Evolutionary conservation across 371 early-diverging fungal genomes (phyloP).

Genomic region (Circinella umbellata): DNA sequence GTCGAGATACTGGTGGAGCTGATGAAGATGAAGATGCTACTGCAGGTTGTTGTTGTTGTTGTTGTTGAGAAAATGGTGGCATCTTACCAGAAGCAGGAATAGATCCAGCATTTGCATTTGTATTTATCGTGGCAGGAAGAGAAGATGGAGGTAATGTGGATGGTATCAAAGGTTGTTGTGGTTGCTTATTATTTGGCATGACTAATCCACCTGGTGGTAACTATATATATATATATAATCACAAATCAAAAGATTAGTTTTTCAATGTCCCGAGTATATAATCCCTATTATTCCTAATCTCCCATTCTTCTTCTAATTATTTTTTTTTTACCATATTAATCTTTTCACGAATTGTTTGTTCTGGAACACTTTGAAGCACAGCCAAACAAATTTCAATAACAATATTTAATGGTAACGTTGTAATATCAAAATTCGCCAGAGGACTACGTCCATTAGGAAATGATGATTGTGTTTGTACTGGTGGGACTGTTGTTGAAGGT

Average conservation of each 20-base stretch:
- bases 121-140: background rate
- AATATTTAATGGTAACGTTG: constrained; percentile 36
- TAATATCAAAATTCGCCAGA: constrained; percentile 42
- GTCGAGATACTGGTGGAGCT: background rate
- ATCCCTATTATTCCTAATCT: too few relatives aligned
- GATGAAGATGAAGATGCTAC: background rate
- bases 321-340: constrained; percentile 33
- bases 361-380: constrained; percentile 39
- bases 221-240: constrained; percentile 6
- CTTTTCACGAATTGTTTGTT: constrained; percentile 36
- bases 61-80: too few relatives aligned
- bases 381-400: constrained; percentile 47
- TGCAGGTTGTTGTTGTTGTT: too few relatives aligned
- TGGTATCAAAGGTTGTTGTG: constrained; percentile 1
- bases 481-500: background rate
- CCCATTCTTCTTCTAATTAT: background rate
- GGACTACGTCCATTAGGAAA: constrained; percentile 20
- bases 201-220: constrained; percentile 12
- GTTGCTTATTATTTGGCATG: background rate
- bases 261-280: too few relatives aligned
- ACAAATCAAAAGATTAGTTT: too few relatives aligned
- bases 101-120: background rate
- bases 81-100: background rate
- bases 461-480: background rate
- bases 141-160: background rate